Conservation (phyloP, 495 filamentous ascomycete species). For the Penicillium antarcticum region DNA sequence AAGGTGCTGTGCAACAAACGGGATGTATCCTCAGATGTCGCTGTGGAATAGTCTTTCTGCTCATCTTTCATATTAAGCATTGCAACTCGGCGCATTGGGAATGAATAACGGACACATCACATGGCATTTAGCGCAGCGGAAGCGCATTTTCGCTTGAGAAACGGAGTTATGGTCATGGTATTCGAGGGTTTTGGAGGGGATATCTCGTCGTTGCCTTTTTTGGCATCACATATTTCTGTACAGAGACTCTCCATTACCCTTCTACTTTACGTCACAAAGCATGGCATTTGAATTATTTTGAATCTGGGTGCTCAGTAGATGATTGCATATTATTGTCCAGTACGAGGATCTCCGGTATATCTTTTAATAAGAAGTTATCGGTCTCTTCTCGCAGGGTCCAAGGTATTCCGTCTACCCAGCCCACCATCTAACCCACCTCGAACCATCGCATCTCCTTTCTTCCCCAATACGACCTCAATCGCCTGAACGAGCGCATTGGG, state of each 20-base stretch:
- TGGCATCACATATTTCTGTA: too few species aligned
- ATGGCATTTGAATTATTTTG: too few species aligned
- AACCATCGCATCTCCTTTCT: conserved; percentile 53
- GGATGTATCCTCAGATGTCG: neutral
- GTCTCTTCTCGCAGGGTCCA: conserved; percentile 36
- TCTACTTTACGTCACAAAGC: too few species aligned
- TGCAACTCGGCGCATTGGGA: conserved; percentile 1
- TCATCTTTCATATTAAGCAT: neutral
- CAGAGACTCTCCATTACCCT: too few species aligned
- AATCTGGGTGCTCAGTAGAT: too few species aligned
- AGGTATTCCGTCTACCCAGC: conserved; percentile 66
- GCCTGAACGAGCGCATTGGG: conserved; percentile 69
- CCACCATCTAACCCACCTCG: conserved; percentile 41
- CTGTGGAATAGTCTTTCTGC: neutral
- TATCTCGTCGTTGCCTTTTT: too few species aligned
- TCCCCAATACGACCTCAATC: conserved; percentile 73
- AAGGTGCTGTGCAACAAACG: conserved; percentile 51
- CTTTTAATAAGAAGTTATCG: neutral
- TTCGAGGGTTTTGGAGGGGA: too few species aligned
- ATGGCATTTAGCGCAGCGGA: neutral
- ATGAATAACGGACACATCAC: neutral
- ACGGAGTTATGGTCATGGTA: too few species aligned
- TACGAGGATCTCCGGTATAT: too few species aligned
- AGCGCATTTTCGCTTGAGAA: too few species aligned
- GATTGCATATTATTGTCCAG: too few species aligned